Evolutionary conservation across 2,329 filamentous ascomycete species (phyloP).

Genomic region (Tolypocladium paradoxum): DNA sequence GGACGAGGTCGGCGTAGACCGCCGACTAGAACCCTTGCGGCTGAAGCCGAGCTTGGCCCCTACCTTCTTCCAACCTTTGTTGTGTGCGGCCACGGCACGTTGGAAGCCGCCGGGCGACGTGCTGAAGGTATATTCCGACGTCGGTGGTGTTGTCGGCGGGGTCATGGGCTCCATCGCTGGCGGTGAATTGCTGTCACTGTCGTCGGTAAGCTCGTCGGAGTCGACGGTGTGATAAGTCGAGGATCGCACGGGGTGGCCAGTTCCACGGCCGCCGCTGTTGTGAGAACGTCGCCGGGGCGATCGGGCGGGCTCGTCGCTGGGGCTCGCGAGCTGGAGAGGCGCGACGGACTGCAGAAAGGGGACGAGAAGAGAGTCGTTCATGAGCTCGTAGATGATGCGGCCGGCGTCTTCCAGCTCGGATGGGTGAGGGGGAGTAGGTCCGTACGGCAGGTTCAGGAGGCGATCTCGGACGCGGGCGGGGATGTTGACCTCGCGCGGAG

Average conservation of each 20-base stretch:
- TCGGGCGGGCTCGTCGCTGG: conserved; percentile 25
- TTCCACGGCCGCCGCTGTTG: neutral
- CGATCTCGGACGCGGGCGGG: conserved; percentile 75
- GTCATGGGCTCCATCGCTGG: conserved; percentile 55
- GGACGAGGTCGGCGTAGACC: conserved; percentile 33
- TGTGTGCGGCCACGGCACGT: conserved; percentile 42
- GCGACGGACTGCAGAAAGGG: conserved; percentile 72
- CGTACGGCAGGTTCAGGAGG: conserved; percentile 46
- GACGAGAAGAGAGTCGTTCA: conserved; percentile 92
- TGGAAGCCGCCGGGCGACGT: conserved; percentile 43
- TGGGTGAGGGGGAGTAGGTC: conserved; percentile 60
- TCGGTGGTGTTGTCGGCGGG: conserved; percentile 62
- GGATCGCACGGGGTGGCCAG: conserved; percentile 9
- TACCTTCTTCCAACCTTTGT: conserved; percentile 54
- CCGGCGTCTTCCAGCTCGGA: conserved; percentile 72
- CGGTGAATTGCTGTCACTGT: conserved; percentile 51
- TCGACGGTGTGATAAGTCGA: conserved; percentile 36
- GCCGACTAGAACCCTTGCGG: conserved; percentile 37
- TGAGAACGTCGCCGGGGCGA: conserved; percentile 23
- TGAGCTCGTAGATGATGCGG: conserved; percentile 82
- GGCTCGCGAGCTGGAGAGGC: conserved; percentile 22
- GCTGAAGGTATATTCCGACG: conserved; percentile 43
- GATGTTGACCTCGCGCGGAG: conserved; percentile 82
- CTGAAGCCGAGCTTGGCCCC: conserved; percentile 49
- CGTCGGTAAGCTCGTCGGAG: conserved; percentile 48